Conservation (phyloP, 495 filamentous ascomycete species). For the Antarctomyces pellizariae region DNA sequence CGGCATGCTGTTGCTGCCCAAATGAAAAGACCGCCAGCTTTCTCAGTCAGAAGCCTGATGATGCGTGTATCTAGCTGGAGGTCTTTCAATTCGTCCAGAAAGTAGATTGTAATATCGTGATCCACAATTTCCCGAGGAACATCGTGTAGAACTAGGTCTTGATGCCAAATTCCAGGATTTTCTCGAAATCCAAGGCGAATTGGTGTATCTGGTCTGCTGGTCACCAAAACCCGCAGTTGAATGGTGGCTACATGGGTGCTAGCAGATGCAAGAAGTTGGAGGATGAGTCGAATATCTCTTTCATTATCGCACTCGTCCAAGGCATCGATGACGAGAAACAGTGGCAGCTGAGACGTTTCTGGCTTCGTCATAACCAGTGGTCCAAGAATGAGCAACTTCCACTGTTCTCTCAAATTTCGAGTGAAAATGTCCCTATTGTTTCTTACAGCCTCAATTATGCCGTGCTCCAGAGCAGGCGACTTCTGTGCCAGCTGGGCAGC, state of each 20-base stretch:
- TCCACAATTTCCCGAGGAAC: slow-evolving; percentile 8
- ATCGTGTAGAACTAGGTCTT: slow-evolving; percentile 11
- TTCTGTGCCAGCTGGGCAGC: slow-evolving; percentile 3
- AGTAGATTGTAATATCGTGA: slow-evolving; percentile 4
- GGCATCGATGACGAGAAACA: slow-evolving; percentile 24
- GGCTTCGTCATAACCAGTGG: slow-evolving; percentile 1
- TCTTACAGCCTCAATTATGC: slow-evolving; percentile 1
- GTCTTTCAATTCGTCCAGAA: no score
- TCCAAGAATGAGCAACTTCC: slow-evolving; percentile 3
- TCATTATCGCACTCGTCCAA: slow-evolving; percentile 21
- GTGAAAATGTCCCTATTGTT: slow-evolving; percentile 1
- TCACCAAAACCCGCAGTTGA: slow-evolving; percentile 10
- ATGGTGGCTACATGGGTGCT: slow-evolving; percentile 6
- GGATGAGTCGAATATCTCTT: slow-evolving; percentile 4
- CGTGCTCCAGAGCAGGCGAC: not conserved
- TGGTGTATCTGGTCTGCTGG: slow-evolving; percentile 20
- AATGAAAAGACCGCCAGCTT: slow-evolving; percentile 3
- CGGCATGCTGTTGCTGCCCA: slow-evolving; percentile 4
- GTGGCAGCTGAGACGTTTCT: not conserved
- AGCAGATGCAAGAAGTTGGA: slow-evolving; percentile 9
- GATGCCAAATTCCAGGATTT: no score
- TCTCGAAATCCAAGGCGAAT: slow-evolving; percentile 15
- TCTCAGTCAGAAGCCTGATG: slow-evolving; percentile 1
- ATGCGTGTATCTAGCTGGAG: no score
- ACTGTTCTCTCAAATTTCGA: slow-evolving; percentile 2